Evolutionary conservation across 129 eudicot species (phyloP).

Genomic region (Flaveria sonorensis): DNA sequence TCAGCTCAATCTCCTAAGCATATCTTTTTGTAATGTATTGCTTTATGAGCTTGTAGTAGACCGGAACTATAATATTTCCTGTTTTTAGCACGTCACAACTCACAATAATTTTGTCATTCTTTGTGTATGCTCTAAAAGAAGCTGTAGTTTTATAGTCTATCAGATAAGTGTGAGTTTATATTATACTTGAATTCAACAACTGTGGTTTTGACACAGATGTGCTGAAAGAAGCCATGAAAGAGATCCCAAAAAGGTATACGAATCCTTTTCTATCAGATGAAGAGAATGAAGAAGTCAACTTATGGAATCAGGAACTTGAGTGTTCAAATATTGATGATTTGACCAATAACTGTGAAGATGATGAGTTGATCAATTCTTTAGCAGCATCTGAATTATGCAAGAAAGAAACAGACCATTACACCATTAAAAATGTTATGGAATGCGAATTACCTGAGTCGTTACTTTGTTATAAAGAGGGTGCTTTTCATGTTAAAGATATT

Average conservation of each 20-base stretch:
- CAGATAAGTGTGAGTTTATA: conserved; percentile 21
- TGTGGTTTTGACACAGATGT: conserved; percentile 42
- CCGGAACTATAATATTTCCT: neutral
- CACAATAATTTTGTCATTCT: neutral
- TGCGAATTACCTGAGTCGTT: conserved; percentile 62
- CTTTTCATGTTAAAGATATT: conserved; percentile 64
- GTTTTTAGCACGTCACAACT: neutral
- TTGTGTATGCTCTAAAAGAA: conserved; percentile 7
- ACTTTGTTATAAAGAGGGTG: conserved; percentile 63
- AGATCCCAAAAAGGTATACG: conserved; percentile 34
- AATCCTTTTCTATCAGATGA: conserved; percentile 43
- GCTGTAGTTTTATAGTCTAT: conserved; percentile 1
- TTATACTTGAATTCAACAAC: conserved; percentile 41
- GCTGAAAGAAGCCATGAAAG: conserved; percentile 47
- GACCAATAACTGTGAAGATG: conserved; percentile 25
- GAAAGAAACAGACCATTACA: conserved; percentile 39
- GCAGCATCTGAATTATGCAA: conserved; percentile 29
- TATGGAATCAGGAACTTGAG: conserved; percentile 41
- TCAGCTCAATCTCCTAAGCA: neutral
- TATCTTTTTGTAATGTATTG: neutral
- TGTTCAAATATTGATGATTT: conserved; percentile 32
- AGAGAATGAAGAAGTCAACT: conserved; percentile 35
- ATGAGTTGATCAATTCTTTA: conserved; percentile 25
- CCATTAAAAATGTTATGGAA: conserved; percentile 59
- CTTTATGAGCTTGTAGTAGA: neutral